Evolutionary conservation across 805 yeast species (phyloP).

Genomic region (Torulaspora indica): DNA sequence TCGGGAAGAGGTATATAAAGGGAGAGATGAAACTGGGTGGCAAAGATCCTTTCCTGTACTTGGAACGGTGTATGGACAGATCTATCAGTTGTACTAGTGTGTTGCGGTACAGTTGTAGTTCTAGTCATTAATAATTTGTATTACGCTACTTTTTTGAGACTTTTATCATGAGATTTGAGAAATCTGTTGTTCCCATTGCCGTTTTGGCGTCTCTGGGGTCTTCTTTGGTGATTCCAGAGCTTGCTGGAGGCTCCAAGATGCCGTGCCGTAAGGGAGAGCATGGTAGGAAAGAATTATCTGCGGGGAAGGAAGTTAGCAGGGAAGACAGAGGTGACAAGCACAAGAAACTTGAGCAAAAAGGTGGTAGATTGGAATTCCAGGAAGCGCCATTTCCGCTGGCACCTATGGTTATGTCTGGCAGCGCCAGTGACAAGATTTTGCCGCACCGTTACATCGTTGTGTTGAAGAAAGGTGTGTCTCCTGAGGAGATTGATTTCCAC

Average conservation of each 20-base stretch:
- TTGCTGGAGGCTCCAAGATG: conserved; percentile 30
- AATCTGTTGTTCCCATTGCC: conserved; percentile 33
- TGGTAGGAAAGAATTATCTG: neutral
- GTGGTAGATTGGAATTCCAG: neutral
- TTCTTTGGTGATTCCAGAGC: conserved; percentile 61
- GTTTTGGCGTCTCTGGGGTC: conserved; percentile 40
- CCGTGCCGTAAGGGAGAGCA: conserved; percentile 7
- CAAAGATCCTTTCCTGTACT: neutral
- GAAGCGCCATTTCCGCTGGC: conserved; percentile 29
- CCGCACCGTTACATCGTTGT: conserved; percentile 82
- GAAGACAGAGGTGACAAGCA: neutral
- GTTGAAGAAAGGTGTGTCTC: conserved; percentile 59
- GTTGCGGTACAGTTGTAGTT: neutral
- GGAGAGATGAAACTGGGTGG: conserved; percentile 1
- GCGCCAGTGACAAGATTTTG: conserved; percentile 38
- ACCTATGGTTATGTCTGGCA: conserved; percentile 43
- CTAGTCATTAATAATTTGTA: neutral
- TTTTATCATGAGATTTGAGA: conserved; percentile 21
- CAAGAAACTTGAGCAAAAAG: neutral
- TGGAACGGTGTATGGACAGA: neutral
- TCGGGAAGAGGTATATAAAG: conserved; percentile 2
- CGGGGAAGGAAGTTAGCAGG: neutral
- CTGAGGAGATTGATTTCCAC: conserved; percentile 58
- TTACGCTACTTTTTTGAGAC: neutral
- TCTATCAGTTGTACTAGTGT: neutral